Conservation (phyloP, 2,329 filamentous ascomycete species). For the Didymella glomerata region DNA sequence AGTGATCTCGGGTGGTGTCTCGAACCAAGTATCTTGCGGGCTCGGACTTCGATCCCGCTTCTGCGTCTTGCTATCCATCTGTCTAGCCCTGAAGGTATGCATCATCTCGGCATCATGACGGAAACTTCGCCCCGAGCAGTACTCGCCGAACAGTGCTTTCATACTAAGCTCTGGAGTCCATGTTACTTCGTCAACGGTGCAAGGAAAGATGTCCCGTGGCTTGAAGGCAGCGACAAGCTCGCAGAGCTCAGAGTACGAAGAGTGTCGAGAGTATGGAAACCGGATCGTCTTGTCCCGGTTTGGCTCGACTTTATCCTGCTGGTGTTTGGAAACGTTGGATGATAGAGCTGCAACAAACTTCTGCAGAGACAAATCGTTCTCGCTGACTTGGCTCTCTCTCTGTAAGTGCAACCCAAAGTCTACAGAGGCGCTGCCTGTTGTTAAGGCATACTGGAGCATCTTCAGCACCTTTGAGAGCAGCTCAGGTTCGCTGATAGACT, state of each 20-base stretch:
- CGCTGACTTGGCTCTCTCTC: constrained; percentile 30
- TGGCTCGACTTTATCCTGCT: background rate
- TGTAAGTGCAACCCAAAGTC: constrained; percentile 40
- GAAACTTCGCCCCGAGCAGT: constrained; percentile 70
- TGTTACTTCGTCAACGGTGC: constrained; percentile 68
- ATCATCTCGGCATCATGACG: constrained; percentile 71
- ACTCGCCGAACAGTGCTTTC: constrained; percentile 71
- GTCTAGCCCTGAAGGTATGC: constrained; percentile 35
- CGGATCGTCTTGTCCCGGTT: constrained; percentile 45
- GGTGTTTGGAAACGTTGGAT: constrained; percentile 20
- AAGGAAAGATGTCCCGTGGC: constrained; percentile 82
- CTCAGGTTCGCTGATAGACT: constrained; percentile 48
- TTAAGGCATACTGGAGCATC: constrained; percentile 42
- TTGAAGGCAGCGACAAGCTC: constrained; percentile 72
- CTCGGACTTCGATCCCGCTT: constrained; percentile 26
- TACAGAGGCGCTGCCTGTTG: constrained; percentile 31
- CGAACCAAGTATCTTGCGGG: constrained; percentile 27
- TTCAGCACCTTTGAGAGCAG: constrained; percentile 47
- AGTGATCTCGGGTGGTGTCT: constrained; percentile 2
- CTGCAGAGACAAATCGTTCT: constrained; percentile 42
- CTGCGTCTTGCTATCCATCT: constrained; percentile 17
- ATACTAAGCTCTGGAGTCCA: constrained; percentile 75
- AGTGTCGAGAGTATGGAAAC: constrained; percentile 91
- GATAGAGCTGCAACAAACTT: constrained; percentile 45
- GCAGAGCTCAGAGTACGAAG: constrained; percentile 82